A percentile compares a stretch with the other conserved stretches of the same genome.
These are phyloP conservation scores for Coemansia sp. DNA, from an alignment of 192 early-diverging fungal genomes.

Conservation along the genomic window DNA sequence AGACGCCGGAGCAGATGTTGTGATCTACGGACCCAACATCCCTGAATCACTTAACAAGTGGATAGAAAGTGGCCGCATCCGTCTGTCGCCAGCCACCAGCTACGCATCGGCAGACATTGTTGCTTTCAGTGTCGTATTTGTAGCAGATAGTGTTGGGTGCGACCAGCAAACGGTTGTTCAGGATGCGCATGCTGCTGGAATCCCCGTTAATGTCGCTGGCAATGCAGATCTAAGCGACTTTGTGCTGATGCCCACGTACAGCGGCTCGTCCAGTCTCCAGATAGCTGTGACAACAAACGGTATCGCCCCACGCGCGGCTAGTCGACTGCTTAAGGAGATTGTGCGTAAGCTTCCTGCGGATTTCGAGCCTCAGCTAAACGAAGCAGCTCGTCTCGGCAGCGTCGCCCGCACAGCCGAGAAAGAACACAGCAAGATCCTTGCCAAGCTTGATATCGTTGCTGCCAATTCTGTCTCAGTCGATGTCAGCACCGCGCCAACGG, in stretches of 20 bases:
- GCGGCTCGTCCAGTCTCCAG: slow-evolving; percentile 67
- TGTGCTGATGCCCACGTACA: slow-evolving; percentile 72
- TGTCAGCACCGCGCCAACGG: slow-evolving; percentile 31
- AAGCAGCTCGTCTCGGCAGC: slow-evolving; percentile 56
- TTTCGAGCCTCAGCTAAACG: slow-evolving; percentile 62
- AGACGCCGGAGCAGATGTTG: slow-evolving; percentile 68
- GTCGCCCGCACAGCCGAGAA: slow-evolving; percentile 55
- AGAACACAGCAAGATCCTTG: slow-evolving; percentile 35
- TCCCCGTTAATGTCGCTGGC: slow-evolving; percentile 80
- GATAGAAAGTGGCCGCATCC: slow-evolving; percentile 35
- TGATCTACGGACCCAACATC: slow-evolving; percentile 51
- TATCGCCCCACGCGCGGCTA: slow-evolving; percentile 67
- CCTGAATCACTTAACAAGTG: slow-evolving; percentile 39
- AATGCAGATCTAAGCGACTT: slow-evolving; percentile 76
- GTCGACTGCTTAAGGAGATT: slow-evolving; percentile 65
- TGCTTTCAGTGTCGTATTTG: slow-evolving; percentile 36
- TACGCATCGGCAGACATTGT: slow-evolving; percentile 26
- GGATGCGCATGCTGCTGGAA: slow-evolving; percentile 57
- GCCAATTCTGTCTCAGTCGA: slow-evolving; percentile 1
- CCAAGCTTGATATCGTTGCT: slow-evolving; percentile 54
- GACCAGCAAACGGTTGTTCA: slow-evolving; percentile 33
- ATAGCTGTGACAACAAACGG: slow-evolving; percentile 80
- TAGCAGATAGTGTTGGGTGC: slow-evolving; percentile 43
- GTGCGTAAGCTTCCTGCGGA: slow-evolving; percentile 59
- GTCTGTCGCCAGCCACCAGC: slow-evolving; percentile 4